Evolutionary conservation across 805 yeast species (phyloP).

Genomic region (Starmera quercuum): DNA sequence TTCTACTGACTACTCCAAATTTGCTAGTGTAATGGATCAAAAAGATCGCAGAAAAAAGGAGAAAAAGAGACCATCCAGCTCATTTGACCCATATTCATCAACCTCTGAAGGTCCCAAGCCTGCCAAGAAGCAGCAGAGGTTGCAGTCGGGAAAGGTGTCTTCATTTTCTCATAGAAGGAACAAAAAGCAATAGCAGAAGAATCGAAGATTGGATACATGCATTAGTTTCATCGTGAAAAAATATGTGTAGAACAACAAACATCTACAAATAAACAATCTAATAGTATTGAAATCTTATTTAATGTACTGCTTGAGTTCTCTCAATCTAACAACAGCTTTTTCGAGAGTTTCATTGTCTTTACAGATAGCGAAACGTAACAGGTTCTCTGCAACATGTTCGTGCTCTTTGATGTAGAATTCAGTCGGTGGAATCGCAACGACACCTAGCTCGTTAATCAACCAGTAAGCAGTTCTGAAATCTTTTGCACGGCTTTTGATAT

Average conservation of each 20-base stretch:
- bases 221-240: neutral
- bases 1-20: slow-evolving; percentile 36
- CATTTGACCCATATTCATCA: slow-evolving; percentile 54
- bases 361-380: slow-evolving; percentile 92
- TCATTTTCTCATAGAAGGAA: slow-evolving; percentile 15
- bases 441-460: slow-evolving; percentile 88
- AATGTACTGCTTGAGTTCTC: slow-evolving; percentile 60
- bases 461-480: slow-evolving; percentile 90
- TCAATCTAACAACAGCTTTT: slow-evolving; percentile 74
- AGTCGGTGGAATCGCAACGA: slow-evolving; percentile 96
- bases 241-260: neutral
- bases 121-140: slow-evolving; percentile 31
- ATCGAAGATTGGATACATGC: neutral
- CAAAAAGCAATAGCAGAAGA: slow-evolving; percentile 2
- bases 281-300: slow-evolving; percentile 5
- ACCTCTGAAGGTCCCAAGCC: slow-evolving; percentile 44
- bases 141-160: slow-evolving; percentile 14
- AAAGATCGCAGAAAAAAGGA: slow-evolving; percentile 9
- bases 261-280: neutral
- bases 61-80: slow-evolving; percentile 26
- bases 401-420: slow-evolving; percentile 75
- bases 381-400: slow-evolving; percentile 71
- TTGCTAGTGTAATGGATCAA: slow-evolving; percentile 32
- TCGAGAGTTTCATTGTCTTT: slow-evolving; percentile 77
- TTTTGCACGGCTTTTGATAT: slow-evolving; percentile 57